Evolutionary conservation across 257 asterid species (phyloP).

Genomic region (Solanum gracilifrons): DNA sequence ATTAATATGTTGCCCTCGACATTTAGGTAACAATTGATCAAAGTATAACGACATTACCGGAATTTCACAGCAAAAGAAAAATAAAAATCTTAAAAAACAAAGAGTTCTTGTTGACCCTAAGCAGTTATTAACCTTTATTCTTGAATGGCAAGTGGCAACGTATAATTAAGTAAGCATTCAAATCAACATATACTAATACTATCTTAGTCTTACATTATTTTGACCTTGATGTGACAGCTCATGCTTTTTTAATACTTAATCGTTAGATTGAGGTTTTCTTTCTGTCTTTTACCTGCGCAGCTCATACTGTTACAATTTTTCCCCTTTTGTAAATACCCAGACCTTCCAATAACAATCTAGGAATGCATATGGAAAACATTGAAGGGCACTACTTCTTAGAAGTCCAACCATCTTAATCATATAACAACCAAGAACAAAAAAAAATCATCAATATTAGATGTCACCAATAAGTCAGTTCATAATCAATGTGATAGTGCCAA

Average conservation of each 20-base stretch:
- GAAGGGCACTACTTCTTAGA: not conserved
- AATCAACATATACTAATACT: not conserved
- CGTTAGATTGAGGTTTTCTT: not conserved
- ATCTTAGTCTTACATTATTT: not conserved
- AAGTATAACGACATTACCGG: not conserved
- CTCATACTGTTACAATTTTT: not conserved
- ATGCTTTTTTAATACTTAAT: not conserved
- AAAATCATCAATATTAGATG: not conserved
- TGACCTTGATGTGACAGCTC: not conserved
- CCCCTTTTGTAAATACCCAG: not conserved
- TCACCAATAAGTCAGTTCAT: not conserved
- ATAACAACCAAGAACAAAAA: not conserved
- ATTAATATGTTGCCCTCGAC: not conserved
- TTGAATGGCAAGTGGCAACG: not conserved
- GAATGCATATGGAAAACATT: not conserved
- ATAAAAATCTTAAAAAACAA: not conserved
- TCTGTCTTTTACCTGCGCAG: not conserved
- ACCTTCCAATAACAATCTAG: not conserved
- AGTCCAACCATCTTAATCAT: not conserved
- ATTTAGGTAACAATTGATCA: not conserved
- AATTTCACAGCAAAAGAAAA: not conserved
- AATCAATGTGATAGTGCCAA: constrained; percentile 1
- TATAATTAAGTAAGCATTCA: not conserved
- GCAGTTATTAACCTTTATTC: not conserved
- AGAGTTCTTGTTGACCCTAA: not conserved